Percentiles rank a stretch among this genome's conserved stretches.
phyloP scores from a whole-genome alignment of 768 basidiomycete genomes.

The Pleurotus cornucopiae region DNA sequence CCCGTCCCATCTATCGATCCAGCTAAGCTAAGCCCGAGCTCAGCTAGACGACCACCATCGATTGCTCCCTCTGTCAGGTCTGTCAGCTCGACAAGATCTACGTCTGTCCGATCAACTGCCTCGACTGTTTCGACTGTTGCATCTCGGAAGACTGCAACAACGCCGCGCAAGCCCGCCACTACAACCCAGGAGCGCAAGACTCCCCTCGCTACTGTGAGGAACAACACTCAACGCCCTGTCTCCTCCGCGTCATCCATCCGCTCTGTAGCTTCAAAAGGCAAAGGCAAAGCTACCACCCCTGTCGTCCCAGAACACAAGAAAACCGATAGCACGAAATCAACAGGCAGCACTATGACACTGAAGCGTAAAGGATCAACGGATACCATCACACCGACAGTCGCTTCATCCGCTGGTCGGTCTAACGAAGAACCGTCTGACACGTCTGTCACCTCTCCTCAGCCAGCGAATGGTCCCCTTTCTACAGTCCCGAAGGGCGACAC shows the following conservation, averaged over 20 bases:
- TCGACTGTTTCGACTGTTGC: slow-evolving; percentile 23
- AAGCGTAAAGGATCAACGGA: slow-evolving; percentile 40
- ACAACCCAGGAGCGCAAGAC: slow-evolving; percentile 14
- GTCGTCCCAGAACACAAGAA: slow-evolving; percentile 35
- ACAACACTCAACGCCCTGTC: slow-evolving; percentile 6
- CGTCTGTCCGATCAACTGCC: slow-evolving; percentile 21
- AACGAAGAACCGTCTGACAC: slow-evolving; percentile 19
- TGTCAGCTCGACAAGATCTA: background rate
- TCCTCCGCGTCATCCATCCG: slow-evolving; percentile 11
- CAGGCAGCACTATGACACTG: slow-evolving; percentile 37
- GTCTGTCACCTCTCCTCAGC: slow-evolving; percentile 10
- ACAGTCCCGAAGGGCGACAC: slow-evolving; percentile 55
- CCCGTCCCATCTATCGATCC: slow-evolving; percentile 27
- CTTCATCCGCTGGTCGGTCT: slow-evolving; percentile 1
- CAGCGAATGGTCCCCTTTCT: slow-evolving; percentile 12
- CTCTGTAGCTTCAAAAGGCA: slow-evolving; percentile 6
- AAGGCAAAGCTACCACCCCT: slow-evolving; percentile 15
- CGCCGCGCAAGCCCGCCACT: slow-evolving; percentile 11
- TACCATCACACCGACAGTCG: slow-evolving; percentile 31
- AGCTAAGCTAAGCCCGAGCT: slow-evolving; percentile 24
- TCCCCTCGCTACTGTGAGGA: slow-evolving; percentile 5
- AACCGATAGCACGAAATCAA: slow-evolving; percentile 39
- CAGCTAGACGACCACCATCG: slow-evolving; percentile 17
- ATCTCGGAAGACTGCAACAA: slow-evolving; percentile 19
- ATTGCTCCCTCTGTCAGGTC: slow-evolving; percentile 14